Evolutionary conservation across 352 stramenopile genomes (phyloP).

Genomic region (Phytophthora pistaciae): DNA sequence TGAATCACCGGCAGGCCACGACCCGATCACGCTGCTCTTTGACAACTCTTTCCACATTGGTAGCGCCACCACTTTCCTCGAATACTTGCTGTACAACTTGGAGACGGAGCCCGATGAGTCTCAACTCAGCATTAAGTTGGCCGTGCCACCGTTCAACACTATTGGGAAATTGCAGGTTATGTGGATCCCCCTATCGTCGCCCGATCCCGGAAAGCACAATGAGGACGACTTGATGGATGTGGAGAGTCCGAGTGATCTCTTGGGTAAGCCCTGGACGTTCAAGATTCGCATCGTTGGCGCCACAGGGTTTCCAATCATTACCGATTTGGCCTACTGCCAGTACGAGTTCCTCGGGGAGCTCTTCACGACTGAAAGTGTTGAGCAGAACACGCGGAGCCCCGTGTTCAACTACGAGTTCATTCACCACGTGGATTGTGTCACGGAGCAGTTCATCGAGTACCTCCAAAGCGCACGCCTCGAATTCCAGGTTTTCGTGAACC

Average conservation of each 20-base stretch:
- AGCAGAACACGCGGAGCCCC: conserved; percentile 89
- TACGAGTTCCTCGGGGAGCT: conserved; percentile 95
- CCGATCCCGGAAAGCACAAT: conserved; percentile 74
- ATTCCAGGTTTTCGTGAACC: conserved; percentile 92
- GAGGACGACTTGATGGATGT: conserved; percentile 78
- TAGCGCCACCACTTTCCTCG: conserved; percentile 92
- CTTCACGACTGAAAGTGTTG: conserved; percentile 92
- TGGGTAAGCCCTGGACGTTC: conserved; percentile 94
- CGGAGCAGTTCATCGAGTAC: conserved; percentile 89
- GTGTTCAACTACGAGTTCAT: conserved; percentile 92
- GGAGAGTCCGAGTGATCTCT: conserved; percentile 73
- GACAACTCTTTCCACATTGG: conserved; percentile 94
- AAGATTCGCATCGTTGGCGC: conserved; percentile 87
- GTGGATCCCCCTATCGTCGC: conserved; percentile 88
- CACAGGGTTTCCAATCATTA: conserved; percentile 89
- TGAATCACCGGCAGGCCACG: conserved; percentile 82
- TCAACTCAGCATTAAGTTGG: conserved; percentile 92
- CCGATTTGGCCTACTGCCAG: conserved; percentile 91
- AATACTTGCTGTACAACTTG: conserved; percentile 94
- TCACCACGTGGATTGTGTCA: conserved; percentile 90
- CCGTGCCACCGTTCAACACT: conserved; percentile 93
- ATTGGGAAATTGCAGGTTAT: conserved; percentile 93
- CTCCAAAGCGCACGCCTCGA: conserved; percentile 83
- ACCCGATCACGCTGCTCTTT: conserved; percentile 94
- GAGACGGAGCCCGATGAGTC: conserved; percentile 92